Conservation (phyloP, 306 rosid species). For the Acacia confusa region DNA sequence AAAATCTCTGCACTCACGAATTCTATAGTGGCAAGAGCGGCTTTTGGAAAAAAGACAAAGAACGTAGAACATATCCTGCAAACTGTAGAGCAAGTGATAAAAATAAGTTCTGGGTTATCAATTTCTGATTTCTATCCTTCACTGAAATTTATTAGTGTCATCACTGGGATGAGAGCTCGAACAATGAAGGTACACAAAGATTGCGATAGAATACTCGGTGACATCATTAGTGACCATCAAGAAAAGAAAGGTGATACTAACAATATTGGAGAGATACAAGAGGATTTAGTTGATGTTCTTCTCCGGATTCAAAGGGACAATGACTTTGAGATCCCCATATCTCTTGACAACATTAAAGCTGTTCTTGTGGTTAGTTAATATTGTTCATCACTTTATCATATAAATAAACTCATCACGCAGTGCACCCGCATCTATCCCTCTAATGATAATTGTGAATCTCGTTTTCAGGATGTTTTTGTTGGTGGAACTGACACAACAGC, state of each 20-base stretch:
- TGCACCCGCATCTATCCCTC: neutral
- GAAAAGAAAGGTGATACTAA: neutral
- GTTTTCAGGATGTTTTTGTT: neutral
- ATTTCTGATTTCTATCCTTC: neutral
- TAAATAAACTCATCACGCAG: too few relatives aligned
- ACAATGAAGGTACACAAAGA: neutral
- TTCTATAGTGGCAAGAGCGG: neutral
- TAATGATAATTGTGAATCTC: neutral
- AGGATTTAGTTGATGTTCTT: neutral
- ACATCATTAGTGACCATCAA: neutral
- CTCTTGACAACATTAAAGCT: neutral
- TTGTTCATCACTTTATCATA: neutral
- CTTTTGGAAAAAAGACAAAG: neutral
- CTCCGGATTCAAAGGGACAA: neutral
- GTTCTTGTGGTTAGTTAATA: neutral
- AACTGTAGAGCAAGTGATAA: neutral
- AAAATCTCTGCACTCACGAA: neutral
- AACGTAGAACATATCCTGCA: neutral
- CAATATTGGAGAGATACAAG: neutral
- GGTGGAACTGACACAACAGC: neutral
- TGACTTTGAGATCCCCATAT: neutral
- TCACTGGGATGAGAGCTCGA: neutral
- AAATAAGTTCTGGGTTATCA: neutral
- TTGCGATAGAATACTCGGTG: neutral
- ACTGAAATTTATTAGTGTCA: neutral